Base-by-base conservation (phyloP, 2,329 filamentous ascomycete genomes). In the Juglanconis oblonga region DNA sequence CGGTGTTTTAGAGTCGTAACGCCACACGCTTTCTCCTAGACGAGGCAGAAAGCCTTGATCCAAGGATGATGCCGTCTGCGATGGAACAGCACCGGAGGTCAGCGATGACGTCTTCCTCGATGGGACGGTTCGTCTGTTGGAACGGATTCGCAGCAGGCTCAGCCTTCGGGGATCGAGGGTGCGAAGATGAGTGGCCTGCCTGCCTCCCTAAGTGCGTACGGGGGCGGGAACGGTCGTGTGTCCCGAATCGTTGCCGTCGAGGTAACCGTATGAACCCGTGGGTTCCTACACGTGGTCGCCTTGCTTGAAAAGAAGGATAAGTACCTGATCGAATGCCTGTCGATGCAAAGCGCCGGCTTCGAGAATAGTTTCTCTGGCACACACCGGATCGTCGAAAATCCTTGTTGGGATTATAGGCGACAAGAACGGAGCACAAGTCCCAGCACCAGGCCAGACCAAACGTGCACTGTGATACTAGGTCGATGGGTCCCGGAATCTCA, bases 401-500 rank as follows among this genome's bases (percentile, higher is more conserved):
- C 48, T 45, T 31, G 52, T 31, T 35, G 48, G 48, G 48, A 32
- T 50, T 52, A 31, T 67, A 70, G 66, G 69, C 71, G 69, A 74
- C 68, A 70, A 48, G 58, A 58, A 56, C 62, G 64, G 70, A 69
- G 54, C 31, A 54, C 44, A 50, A 52, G 55, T 61, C 52, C 51
- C 51, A 75, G 69, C 67, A 68, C 71, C 64, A 64, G 66, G 79
- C 81, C 71, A 73, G 77, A 82, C 80, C 76, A 77, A 77, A 77
- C 77, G 76, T 78, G 77, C 76, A 77, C 74, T 71, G 79, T 79
- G 74, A 77, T 77, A 81, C 78, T 77, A 69, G 73, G 70, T 76
- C 70, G 76, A 74, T 73, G 74, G 72, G 75, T 72, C 73, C 75
- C 74, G 73, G 71, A 72, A 70, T 69, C 71, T 70, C 70, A 73